These are phyloP conservation scores for Thielaviopsis populi DNA, from an alignment of 2,329 filamentous ascomycete genomes.

Conservation along the genomic window DNA sequence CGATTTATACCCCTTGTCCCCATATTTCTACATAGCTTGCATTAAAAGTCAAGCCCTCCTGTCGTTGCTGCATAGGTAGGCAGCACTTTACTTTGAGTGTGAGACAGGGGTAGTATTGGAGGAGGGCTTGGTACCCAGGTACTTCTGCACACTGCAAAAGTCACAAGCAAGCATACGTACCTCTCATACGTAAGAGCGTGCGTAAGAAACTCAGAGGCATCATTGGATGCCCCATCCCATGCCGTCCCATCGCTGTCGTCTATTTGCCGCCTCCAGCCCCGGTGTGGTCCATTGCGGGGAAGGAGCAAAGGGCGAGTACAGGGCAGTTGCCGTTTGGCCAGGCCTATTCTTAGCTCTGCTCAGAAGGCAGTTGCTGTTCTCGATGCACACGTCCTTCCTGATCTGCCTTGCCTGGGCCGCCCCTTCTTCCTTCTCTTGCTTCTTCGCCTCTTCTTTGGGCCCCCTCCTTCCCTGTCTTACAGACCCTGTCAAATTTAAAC, in stretches of 20 bases:
- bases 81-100: conserved; percentile 2
- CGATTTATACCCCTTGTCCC: neutral
- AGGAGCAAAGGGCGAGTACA: neutral
- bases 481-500: conserved; percentile 3
- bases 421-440: neutral
- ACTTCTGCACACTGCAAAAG: neutral
- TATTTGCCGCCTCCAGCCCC: neutral
- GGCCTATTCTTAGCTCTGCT: neutral
- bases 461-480: neutral
- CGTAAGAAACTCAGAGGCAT: neutral
- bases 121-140: neutral
- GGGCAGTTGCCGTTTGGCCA: neutral
- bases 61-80: neutral
- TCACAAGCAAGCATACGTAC: conserved; percentile 1
- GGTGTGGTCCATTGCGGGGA: conserved; percentile 1
- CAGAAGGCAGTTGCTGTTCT: neutral
- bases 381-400: neutral
- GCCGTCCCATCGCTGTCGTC: neutral
- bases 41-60: neutral
- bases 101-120: neutral
- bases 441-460: neutral
- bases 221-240: neutral
- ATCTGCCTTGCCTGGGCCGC: neutral
- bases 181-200: neutral
- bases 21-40: neutral